A percentile compares a stretch with the other conserved stretches of the same genome.
Evolutionary conservation across 805 yeast genomes (phyloP).

Genomic region (Saccharomycopsis capsularis): DNA sequence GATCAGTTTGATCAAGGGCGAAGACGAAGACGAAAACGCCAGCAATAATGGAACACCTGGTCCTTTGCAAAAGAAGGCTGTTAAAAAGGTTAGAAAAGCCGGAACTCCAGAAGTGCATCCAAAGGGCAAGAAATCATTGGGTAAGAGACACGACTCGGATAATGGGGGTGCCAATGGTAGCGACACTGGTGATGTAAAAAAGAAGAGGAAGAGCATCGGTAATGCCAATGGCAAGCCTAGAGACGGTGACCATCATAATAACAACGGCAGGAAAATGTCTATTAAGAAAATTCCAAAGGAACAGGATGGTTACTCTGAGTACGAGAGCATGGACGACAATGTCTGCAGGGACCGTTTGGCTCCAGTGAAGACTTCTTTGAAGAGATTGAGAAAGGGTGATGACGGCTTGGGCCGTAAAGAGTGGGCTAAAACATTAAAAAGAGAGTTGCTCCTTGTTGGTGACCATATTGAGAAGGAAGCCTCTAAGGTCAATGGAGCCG

Average conservation of each 20-base stretch:
- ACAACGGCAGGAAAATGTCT: conserved; percentile 11
- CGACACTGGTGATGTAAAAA: conserved; percentile 23
- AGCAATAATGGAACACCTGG: conserved; percentile 24
- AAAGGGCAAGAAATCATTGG: not conserved
- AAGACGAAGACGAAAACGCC: conserved; percentile 25
- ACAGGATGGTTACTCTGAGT: conserved; percentile 34
- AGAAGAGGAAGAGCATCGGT: conserved; percentile 2
- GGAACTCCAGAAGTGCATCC: conserved; percentile 21
- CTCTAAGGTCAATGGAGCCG: conserved; percentile 23
- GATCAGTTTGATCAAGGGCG: conserved; percentile 61
- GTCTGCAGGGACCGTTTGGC: conserved; percentile 54
- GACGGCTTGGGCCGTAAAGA: conserved; percentile 67
- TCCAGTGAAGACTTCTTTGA: conserved; percentile 61
- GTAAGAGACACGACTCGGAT: not conserved
- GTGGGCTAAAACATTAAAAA: conserved; percentile 65
- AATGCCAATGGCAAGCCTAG: conserved; percentile 21
- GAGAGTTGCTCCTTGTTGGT: conserved; percentile 67
- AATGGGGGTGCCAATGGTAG: not conserved
- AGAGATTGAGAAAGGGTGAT: conserved; percentile 61
- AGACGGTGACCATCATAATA: conserved; percentile 4
- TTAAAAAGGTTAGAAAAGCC: conserved; percentile 27
- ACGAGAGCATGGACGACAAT: conserved; percentile 73
- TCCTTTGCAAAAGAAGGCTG: conserved; percentile 26
- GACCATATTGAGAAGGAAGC: conserved; percentile 50
- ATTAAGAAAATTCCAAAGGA: conserved; percentile 19